phyloP scores from a whole-genome alignment of 257 asterid genomes.

The Lycium ferocissimum region DNA sequence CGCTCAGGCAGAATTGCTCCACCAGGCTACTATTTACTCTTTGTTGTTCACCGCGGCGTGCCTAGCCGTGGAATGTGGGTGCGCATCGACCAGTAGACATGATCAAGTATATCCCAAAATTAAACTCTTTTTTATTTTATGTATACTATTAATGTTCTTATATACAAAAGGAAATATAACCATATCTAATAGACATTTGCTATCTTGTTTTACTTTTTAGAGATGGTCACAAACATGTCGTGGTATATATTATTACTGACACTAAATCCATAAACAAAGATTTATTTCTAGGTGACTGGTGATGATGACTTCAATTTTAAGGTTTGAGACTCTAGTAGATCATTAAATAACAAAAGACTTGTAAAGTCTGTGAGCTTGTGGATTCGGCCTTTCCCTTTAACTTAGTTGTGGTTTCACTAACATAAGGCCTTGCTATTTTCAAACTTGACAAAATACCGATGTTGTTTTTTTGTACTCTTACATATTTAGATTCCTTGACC shows the following conservation, averaged over 20 bases:
- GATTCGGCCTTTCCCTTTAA: not conserved
- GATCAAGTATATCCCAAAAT: not conserved
- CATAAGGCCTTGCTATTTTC: not conserved
- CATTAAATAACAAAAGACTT: not conserved
- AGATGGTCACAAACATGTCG: not conserved
- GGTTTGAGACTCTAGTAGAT: not conserved
- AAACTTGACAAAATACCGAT: not conserved
- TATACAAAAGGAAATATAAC: not conserved
- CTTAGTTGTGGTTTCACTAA: not conserved
- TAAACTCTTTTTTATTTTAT: not conserved
- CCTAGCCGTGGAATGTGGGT: conserved; percentile 92
- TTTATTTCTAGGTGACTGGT: not conserved
- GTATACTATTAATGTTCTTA: not conserved
- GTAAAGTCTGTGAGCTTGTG: not conserved
- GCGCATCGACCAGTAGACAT: conserved; percentile 42
- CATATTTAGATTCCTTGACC: not conserved
- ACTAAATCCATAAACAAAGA: not conserved
- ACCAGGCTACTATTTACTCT: conserved; percentile 77
- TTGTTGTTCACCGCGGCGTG: conserved; percentile 72
- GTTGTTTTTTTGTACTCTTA: not conserved
- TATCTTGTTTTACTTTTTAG: not conserved
- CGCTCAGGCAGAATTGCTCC: conserved; percentile 77
- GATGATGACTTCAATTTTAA: not conserved
- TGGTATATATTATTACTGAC: not conserved
- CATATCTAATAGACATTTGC: not conserved